Base-by-base conservation (phyloP, 192 early-diverging fungal species). In the Backusella sp. region DNA sequence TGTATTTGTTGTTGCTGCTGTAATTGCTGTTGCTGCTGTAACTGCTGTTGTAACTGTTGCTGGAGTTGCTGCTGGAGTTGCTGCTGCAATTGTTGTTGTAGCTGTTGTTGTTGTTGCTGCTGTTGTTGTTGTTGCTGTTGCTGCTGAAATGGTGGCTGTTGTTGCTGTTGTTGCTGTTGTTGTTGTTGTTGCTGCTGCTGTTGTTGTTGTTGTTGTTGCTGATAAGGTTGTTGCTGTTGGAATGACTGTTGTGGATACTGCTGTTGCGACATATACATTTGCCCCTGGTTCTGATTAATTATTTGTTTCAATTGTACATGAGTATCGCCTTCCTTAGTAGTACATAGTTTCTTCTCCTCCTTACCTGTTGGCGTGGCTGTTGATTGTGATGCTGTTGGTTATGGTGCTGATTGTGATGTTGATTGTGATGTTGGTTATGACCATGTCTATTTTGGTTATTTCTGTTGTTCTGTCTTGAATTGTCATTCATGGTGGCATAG, bases 401-500 rank as follows among this genome's bases (percentile, higher is more conserved):
- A 11, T 59, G 56, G 56, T 59, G 56, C 14, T 59, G 53, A 9
- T 56, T 56, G 19, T 53, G 52, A 9, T 53, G 53, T 23, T 59
- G 53, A 11, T 59, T 23, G 9, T 62, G 21, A 3, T 56, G 21
- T 56, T 42, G 30, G 35, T 37, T 37, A 15, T 71, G 39, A 17
- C 70, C 42, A 19, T 79, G 37, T 66, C 26, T 21, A 75, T 66
- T 75, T 67, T 46, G 53, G 49, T n/a, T 66, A 70, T 21, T 75
- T 74, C 46, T 56, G 28, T 62, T 69, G 69, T 74, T 79, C 39
- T 70, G 30, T 68, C 44, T 44, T 59, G 44, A 62, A 30, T 70
- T 68, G 11, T 80, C 82, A 49, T 96, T 94, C 72, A 84, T 86
- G 49, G 98, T 94, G 2, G 96, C 96, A 85, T 92, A 98, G 62